Evolutionary conservation across 2,329 filamentous ascomycete species (phyloP).

Genomic region (Conoideocrella luteorostrata): DNA sequence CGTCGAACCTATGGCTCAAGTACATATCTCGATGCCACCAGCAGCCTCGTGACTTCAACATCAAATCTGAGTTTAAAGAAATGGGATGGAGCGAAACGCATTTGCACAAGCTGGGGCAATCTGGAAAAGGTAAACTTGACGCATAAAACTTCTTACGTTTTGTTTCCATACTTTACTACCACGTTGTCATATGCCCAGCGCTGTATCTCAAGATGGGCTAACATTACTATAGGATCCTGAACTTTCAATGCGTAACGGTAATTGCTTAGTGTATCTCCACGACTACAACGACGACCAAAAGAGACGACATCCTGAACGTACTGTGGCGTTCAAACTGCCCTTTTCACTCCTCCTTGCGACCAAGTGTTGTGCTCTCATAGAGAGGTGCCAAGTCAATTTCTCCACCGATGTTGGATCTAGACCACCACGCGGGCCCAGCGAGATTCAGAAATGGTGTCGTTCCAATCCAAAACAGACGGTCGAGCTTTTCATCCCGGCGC

Average conservation of each 20-base stretch:
- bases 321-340: conserved; percentile 62
- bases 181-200: too few species aligned
- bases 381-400: conserved; percentile 35
- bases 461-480: conserved; percentile 27
- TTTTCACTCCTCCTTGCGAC: conserved; percentile 50
- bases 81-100: conserved; percentile 11
- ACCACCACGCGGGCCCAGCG: conserved; percentile 17
- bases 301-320: conserved; percentile 53
- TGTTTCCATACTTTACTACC: too few species aligned
- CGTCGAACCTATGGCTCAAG: not conserved
- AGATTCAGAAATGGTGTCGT: conserved; percentile 26
- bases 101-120: conserved; percentile 9
- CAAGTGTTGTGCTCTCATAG: conserved; percentile 55
- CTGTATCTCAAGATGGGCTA: too few species aligned
- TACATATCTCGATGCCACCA: conserved; percentile 2
- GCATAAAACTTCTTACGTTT: too few species aligned
- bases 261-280: conserved; percentile 66
- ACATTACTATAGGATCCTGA: conserved; percentile 56
- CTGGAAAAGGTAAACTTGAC: conserved; percentile 10
- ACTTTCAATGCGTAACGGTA: conserved; percentile 60
- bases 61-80: conserved; percentile 4
- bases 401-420: conserved; percentile 22
- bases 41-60: not conserved
- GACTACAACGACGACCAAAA: conserved; percentile 26
- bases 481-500: conserved; percentile 66